Evolutionary conservation across 192 early-diverging fungal genomes (phyloP).

Genomic region (Podila minutissima): DNA sequence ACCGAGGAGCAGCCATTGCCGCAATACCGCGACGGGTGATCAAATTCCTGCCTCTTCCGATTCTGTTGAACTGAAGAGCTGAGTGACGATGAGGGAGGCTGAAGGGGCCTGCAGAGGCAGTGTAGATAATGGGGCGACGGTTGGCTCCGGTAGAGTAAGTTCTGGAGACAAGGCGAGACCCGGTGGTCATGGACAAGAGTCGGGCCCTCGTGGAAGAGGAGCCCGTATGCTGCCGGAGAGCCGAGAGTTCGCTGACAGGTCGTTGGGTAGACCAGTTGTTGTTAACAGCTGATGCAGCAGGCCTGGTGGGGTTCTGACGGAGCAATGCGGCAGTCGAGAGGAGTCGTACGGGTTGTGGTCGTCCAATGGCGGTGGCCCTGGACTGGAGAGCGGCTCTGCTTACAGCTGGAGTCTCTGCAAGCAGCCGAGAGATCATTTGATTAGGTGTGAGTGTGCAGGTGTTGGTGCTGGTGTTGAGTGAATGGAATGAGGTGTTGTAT

Average conservation of each 20-base stretch:
- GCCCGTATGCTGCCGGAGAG: neutral
- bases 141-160: constrained; percentile 31
- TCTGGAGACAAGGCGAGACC: constrained; percentile 32
- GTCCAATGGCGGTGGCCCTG: neutral
- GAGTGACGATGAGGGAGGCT: constrained; percentile 39
- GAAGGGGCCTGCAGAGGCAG: constrained; percentile 9
- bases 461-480: too few relatives aligned
- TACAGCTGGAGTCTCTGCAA: constrained; percentile 37
- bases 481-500: too few relatives aligned
- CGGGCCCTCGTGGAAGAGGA: neutral
- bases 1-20: constrained; percentile 50
- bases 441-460: neutral
- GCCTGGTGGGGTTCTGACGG: constrained; percentile 2
- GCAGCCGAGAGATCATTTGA: constrained; percentile 51
- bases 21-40: constrained; percentile 39
- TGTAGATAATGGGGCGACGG: neutral
- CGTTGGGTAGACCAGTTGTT: neutral
- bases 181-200: constrained; percentile 17
- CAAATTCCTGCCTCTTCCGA: constrained; percentile 8
- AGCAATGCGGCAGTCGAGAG: constrained; percentile 35
- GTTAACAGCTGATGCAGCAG: neutral
- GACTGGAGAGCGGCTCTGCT: constrained; percentile 17
- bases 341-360: constrained; percentile 12
- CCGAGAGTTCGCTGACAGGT: neutral
- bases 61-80: constrained; percentile 32